phyloP scores from a whole-genome alignment of 768 basidiomycete species.

The Pulveroboletus sp. region DNA sequence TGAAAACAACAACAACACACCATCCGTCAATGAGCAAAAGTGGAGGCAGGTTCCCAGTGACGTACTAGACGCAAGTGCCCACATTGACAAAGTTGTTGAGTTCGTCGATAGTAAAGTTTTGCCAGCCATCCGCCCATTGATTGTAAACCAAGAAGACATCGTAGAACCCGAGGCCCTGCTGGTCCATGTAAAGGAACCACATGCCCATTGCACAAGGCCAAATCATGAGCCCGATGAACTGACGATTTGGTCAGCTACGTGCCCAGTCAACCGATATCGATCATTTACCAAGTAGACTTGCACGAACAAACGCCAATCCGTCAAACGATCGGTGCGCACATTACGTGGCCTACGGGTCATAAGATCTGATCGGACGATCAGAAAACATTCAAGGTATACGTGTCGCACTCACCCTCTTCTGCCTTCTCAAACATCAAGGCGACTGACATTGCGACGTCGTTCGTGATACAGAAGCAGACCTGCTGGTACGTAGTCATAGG shows the following conservation, averaged over 20 bases:
- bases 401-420: slow-evolving; percentile 35
- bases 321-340: slow-evolving; percentile 46
- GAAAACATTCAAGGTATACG: not conserved
- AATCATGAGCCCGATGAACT: slow-evolving; percentile 43
- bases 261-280: not conserved
- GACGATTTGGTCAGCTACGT: slow-evolving; percentile 1
- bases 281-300: slow-evolving; percentile 43
- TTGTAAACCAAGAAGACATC: slow-evolving; percentile 42
- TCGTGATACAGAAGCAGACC: slow-evolving; percentile 50
- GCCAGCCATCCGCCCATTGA: slow-evolving; percentile 35
- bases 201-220: slow-evolving; percentile 44
- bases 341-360: slow-evolving; percentile 47
- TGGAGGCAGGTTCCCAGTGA: slow-evolving; percentile 4
- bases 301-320: slow-evolving; percentile 44
- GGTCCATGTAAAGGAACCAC: slow-evolving; percentile 37
- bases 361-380: slow-evolving; percentile 30
- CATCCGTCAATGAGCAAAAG: not conserved
- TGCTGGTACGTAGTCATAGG: slow-evolving; percentile 52
- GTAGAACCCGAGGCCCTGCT: slow-evolving; percentile 35
- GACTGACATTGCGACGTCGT: slow-evolving; percentile 49
- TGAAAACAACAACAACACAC: slow-evolving; percentile 10
- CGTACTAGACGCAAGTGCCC: slow-evolving; percentile 42
- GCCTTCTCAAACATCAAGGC: slow-evolving; percentile 49
- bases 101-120: slow-evolving; percentile 33
- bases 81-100: slow-evolving; percentile 34